phyloP scores from a whole-genome alignment of 169 alveolate genomes.

The Plasmodium sp. region DNA sequence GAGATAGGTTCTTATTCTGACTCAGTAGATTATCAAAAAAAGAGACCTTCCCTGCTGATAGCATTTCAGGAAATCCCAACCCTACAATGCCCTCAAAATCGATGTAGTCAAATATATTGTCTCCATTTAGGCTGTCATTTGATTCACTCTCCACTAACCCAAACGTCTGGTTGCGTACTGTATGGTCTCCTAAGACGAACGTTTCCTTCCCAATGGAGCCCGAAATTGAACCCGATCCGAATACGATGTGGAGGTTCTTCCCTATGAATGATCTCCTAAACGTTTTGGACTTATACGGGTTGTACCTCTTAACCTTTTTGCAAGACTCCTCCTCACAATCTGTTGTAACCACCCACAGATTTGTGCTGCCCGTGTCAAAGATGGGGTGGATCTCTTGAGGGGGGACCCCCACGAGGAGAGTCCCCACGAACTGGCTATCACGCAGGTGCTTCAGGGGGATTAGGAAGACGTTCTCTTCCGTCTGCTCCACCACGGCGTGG shows the following conservation, averaged over 20 bases:
- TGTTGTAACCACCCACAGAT: constrained; percentile 87
- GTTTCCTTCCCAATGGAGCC: constrained; percentile 88
- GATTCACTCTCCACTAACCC: constrained; percentile 88
- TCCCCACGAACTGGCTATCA: constrained; percentile 83
- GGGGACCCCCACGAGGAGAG: constrained; percentile 84
- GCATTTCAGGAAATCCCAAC: constrained; percentile 90
- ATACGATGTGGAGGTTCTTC: constrained; percentile 83
- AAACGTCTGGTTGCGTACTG: constrained; percentile 84
- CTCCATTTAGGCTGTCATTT: constrained; percentile 57
- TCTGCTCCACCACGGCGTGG: constrained; percentile 1
- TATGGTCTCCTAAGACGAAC: constrained; percentile 83
- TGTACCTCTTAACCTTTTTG: constrained; percentile 78
- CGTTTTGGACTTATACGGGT: constrained; percentile 80
- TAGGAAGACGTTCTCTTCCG: constrained; percentile 29
- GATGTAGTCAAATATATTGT: constrained; percentile 82
- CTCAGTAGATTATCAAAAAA: constrained; percentile 86
- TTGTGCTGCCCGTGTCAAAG: constrained; percentile 90
- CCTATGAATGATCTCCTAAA: constrained; percentile 76
- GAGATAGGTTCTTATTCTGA: constrained; percentile 78
- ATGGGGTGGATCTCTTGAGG: constrained; percentile 87
- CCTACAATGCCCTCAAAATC: constrained; percentile 92
- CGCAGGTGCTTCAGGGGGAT: constrained; percentile 56
- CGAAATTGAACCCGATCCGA: constrained; percentile 91
- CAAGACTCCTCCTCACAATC: constrained; percentile 84
- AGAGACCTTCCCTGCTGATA: constrained; percentile 86